phyloP scores from a whole-genome alignment of 2,329 filamentous ascomycete genomes.

The Calycina marina region DNA sequence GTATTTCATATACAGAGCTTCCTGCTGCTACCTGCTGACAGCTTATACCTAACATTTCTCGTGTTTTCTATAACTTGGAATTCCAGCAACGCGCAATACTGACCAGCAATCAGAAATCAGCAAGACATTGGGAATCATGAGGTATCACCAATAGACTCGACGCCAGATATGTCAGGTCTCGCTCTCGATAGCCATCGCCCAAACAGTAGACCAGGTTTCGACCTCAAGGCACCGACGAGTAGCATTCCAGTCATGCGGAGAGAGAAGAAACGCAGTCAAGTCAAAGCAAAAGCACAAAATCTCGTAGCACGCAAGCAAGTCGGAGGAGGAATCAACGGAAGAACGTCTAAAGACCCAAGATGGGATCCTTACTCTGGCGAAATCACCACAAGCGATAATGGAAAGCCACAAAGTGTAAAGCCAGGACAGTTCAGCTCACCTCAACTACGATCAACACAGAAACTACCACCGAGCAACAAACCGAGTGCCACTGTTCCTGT shows the following conservation, averaged over 20 bases:
- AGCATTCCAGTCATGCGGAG: slow-evolving; percentile 21
- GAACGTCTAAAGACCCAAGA: slow-evolving; percentile 27
- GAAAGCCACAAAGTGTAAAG: slow-evolving; percentile 40
- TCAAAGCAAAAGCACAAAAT: slow-evolving; percentile 15
- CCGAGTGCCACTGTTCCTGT: slow-evolving; percentile 11
- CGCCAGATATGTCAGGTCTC: slow-evolving; percentile 15
- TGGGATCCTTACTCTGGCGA: slow-evolving; percentile 58
- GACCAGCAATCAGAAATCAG: slow-evolving; percentile 11
- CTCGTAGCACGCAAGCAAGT: slow-evolving; percentile 14
- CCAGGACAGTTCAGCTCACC: slow-evolving; percentile 32
- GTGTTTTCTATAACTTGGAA: no score
- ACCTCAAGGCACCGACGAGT: slow-evolving; percentile 11
- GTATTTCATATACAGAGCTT: no score
- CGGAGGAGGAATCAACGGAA: slow-evolving; percentile 8
- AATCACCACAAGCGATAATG: slow-evolving; percentile 40
- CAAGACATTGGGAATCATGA: slow-evolving; percentile 14
- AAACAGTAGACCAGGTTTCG: slow-evolving; percentile 5
- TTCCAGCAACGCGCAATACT: no score
- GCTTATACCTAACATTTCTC: no score
- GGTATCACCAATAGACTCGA: slow-evolving; percentile 28
- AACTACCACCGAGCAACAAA: slow-evolving; percentile 7
- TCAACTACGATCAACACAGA: not conserved
- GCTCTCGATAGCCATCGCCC: slow-evolving; percentile 5
- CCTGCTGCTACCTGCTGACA: no score
- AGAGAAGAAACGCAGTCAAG: slow-evolving; percentile 20